Base-by-base conservation (phyloP, 2,329 filamentous ascomycete species). In the Colletotrichum gloeosporioides region DNA sequence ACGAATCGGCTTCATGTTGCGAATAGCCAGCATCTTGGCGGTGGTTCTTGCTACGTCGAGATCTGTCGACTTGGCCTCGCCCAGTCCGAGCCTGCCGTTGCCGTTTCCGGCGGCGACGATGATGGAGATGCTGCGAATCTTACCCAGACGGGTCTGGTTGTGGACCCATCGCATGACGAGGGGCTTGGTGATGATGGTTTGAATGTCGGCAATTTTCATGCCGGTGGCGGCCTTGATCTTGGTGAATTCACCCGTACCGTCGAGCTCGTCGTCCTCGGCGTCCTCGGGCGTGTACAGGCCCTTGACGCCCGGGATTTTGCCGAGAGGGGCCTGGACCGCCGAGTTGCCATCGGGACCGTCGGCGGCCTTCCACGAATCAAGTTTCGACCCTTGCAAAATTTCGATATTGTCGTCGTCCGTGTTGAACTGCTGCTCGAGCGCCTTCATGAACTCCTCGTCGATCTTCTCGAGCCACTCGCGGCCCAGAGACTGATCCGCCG, bases 111-210 rank as follows among this genome's bases (percentile, higher is more conserved):
- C 96, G 79, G 98, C 93, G 55, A 93, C 93, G 77, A 99, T 87
- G 80, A 92, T 89, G 81, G 96, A 98, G 55, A 90, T 81, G 84
- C 93, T 95, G 79, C 90, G 90, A 76, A 99, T 93, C 90, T 99
- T 99, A 83, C 97, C 97, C 86, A 99, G 92, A 88, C 96, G 95
- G 27, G 97, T 99, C 90, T 99, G 96, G 87, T 99, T 99, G 79
- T 92, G 89, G 75, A 99, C 97, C 55, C 86, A 86, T 82, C 96
- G 95, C 6, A 83, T 82, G 63, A 98, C 94, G 63, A 99, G 87
- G 64, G 90, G 89, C 89, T 98, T 98, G 78, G 91, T 87, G 74
- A 91, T 88, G 75, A 98, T 83, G 7, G 82, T 79, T 63, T 89
- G 78, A 79, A 93, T 89, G 29, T 92, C 85, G 67, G 82, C 79